Conservation (phyloP, 768 basidiomycete species). For the Mycena leptocephala region DNA sequence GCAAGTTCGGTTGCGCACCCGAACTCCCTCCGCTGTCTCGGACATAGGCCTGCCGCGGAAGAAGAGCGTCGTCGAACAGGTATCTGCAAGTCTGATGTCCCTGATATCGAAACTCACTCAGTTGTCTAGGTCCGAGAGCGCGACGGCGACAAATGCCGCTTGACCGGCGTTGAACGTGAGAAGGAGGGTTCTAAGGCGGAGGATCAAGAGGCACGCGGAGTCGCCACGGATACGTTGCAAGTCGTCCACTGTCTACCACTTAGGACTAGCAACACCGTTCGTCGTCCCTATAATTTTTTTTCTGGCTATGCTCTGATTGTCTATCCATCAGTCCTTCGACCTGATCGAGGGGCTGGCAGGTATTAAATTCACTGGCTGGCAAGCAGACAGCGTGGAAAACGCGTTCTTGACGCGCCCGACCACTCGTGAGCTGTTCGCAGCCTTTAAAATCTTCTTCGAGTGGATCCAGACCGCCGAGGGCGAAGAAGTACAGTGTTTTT, state of each 20-base stretch:
- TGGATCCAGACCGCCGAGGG: neutral
- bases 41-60: neutral
- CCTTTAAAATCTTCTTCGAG: neutral
- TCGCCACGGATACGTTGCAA: neutral
- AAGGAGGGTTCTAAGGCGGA: neutral
- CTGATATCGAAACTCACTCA: neutral
- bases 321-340: neutral
- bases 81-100: slow-evolving; percentile 1
- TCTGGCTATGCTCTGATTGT: neutral
- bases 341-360: neutral
- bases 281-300: neutral
- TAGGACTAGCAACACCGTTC: neutral
- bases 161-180: slow-evolving; percentile 16
- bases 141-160: neutral
- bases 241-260: slow-evolving; percentile 15
- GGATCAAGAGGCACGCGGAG: neutral
- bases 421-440: neutral
- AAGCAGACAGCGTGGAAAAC: slow-evolving; percentile 1
- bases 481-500: slow-evolving; percentile 4
- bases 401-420: neutral
- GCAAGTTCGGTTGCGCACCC: slow-evolving; percentile 4
- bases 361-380: neutral
- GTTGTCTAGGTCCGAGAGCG: slow-evolving; percentile 8
- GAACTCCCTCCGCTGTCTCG: neutral
- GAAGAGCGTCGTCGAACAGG: neutral